Conservation (phyloP, 345 rosid species). For the Gossypium arboreum region DNA sequence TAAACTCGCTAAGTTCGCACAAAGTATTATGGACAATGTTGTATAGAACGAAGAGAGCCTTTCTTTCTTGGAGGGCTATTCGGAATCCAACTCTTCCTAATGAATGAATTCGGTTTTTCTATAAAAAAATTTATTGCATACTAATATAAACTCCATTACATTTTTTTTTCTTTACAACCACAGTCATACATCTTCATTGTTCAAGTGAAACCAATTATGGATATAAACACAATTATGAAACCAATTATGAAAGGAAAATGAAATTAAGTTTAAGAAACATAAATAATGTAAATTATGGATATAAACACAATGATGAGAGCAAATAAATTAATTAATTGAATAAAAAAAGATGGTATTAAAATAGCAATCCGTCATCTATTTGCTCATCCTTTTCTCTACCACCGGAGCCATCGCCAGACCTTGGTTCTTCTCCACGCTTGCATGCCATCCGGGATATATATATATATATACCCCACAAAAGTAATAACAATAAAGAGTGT, state of each 20-base stretch:
- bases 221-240: too few relatives aligned
- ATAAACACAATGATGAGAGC: not conserved
- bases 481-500: not conserved
- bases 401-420: constrained; percentile 12
- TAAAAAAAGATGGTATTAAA: not conserved
- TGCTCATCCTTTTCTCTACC: constrained; percentile 18
- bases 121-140: not conserved
- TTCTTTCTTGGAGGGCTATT: too few relatives aligned
- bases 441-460: constrained; percentile 25
- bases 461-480: not conserved
- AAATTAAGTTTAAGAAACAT: not conserved
- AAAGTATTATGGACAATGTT: too few relatives aligned
- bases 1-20: too few relatives aligned
- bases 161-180: not conserved
- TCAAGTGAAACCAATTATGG: too few relatives aligned
- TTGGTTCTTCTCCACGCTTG: constrained; percentile 12
- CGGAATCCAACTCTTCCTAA: too few relatives aligned
- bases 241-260: not conserved
- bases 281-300: too few relatives aligned
- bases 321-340: not conserved
- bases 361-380: not conserved
- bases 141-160: not conserved
- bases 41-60: too few relatives aligned
- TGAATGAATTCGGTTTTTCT: too few relatives aligned
- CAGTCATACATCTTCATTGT: not conserved